Evolutionary conservation across 306 rosid species (phyloP).

Genomic region (Urtica urens): DNA sequence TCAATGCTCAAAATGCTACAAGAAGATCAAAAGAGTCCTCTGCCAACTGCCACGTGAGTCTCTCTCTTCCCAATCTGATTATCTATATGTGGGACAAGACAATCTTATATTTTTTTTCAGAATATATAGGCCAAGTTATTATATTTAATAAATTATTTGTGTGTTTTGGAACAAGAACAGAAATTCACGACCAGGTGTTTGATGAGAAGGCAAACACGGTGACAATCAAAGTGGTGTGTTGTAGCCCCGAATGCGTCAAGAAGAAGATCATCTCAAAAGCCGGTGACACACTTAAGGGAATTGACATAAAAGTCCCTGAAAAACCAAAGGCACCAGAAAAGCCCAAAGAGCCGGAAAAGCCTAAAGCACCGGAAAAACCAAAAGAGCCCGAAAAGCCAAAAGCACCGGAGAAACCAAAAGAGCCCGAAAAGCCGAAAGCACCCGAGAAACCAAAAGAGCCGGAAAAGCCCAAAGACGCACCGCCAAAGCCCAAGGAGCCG

Average conservation of each 20-base stretch:
- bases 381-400: slow-evolving; percentile 15
- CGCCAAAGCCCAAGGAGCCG: neutral
- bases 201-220: slow-evolving; percentile 50
- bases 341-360: slow-evolving; percentile 11
- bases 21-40: slow-evolving; percentile 71
- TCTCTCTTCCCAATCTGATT: slow-evolving; percentile 6
- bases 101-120: too few relatives aligned
- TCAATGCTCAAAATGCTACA: slow-evolving; percentile 54
- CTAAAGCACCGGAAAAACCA: slow-evolving; percentile 7
- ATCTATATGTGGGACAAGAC: too few relatives aligned
- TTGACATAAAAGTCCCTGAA: slow-evolving; percentile 44
- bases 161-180: slow-evolving; percentile 34
- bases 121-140: too few relatives aligned
- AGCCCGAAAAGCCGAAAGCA: slow-evolving; percentile 10
- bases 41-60: slow-evolving; percentile 65
- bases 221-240: slow-evolving; percentile 60
- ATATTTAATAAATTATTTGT: slow-evolving; percentile 8
- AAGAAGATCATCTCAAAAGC: slow-evolving; percentile 54
- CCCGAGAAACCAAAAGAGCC: slow-evolving; percentile 13
- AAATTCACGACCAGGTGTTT: slow-evolving; percentile 62
- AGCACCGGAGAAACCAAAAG: slow-evolving; percentile 12
- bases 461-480: slow-evolving; percentile 6
- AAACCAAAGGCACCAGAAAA: slow-evolving; percentile 12
- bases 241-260: slow-evolving; percentile 62
- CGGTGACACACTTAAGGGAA: slow-evolving; percentile 43